Evolutionary conservation across 345 rosid species (phyloP).

Genomic region (Aquilaria malaccensis): DNA sequence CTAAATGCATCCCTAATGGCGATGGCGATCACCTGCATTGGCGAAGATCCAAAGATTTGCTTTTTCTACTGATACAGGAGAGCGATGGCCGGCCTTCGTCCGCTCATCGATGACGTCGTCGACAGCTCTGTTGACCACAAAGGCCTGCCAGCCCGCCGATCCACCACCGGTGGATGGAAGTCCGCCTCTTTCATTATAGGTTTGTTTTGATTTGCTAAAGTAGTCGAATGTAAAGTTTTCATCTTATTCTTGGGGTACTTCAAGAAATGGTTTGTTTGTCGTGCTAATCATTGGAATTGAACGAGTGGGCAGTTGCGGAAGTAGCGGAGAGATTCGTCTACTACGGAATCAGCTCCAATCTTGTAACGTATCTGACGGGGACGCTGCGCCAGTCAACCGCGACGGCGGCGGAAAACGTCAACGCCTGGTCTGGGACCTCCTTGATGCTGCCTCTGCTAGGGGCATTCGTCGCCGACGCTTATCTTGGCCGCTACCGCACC

Average conservation of each 20-base stretch:
- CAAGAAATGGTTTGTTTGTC: not conserved
- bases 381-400: constrained; percentile 40
- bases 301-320: constrained; percentile 28
- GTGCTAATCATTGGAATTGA: not conserved
- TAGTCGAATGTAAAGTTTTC: not conserved
- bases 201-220: constrained; percentile 11
- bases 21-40: too few species aligned
- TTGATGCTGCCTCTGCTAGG: constrained; percentile 44
- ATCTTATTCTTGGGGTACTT: not conserved
- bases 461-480: constrained; percentile 43
- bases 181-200: constrained; percentile 44
- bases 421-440: constrained; percentile 42
- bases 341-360: constrained; percentile 40
- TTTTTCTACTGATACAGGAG: too few species aligned
- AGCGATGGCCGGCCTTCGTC: not conserved
- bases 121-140: constrained; percentile 31
- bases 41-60: too few species aligned
- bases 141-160: constrained; percentile 26
- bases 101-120: constrained; percentile 12
- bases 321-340: constrained; percentile 45
- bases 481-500: constrained; percentile 46
- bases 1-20: too few species aligned
- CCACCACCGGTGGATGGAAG: constrained; percentile 41
- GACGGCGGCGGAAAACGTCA: constrained; percentile 40
- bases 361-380: constrained; percentile 40